A percentile compares a stretch with the other conserved stretches of the same genome.
Evolutionary conservation across 2,329 filamentous ascomycete genomes (phyloP).

Genomic region (Paecilomyces variotii): DNA sequence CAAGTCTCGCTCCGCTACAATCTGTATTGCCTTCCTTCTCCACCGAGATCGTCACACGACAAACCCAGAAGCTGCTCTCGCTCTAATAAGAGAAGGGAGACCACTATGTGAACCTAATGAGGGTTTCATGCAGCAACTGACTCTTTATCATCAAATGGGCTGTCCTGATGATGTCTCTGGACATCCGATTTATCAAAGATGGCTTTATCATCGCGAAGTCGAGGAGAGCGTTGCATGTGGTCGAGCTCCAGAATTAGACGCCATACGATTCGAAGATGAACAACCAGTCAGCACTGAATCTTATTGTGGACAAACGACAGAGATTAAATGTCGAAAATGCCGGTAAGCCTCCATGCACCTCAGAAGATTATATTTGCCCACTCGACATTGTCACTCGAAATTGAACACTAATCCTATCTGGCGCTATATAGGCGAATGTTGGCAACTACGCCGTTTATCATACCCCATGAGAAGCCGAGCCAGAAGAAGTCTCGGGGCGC

Average conservation of each 20-base stretch:
- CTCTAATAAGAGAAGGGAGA: conserved; percentile 60
- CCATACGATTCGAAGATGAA: conserved; percentile 65
- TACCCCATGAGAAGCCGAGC: conserved; percentile 47
- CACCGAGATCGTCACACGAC: conserved; percentile 49
- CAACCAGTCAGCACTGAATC: conserved; percentile 24
- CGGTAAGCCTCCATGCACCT: conserved; percentile 45
- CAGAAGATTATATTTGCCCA: neutral
- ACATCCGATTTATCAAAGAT: conserved; percentile 72
- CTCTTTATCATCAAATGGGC: conserved; percentile 80
- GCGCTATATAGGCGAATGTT: conserved; percentile 44
- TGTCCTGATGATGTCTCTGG: conserved; percentile 62
- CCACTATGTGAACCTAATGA: conserved; percentile 80
- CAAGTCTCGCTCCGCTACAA: conserved; percentile 83
- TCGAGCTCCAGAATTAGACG: conserved; percentile 65
- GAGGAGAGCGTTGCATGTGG: conserved; percentile 63
- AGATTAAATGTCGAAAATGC: conserved; percentile 87
- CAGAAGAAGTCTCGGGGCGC: conserved; percentile 14
- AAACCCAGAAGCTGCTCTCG: conserved; percentile 57
- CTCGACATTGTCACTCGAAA: neutral
- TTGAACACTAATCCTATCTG: conserved; percentile 3
- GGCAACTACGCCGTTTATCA: conserved; percentile 59
- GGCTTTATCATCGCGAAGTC: conserved; percentile 59
- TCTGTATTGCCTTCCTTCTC: conserved; percentile 78
- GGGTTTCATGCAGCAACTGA: conserved; percentile 84
- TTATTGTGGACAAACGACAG: conserved; percentile 27